Conservation (phyloP, 1,139 yeast genomes). For the Candida mesenterica region DNA sequence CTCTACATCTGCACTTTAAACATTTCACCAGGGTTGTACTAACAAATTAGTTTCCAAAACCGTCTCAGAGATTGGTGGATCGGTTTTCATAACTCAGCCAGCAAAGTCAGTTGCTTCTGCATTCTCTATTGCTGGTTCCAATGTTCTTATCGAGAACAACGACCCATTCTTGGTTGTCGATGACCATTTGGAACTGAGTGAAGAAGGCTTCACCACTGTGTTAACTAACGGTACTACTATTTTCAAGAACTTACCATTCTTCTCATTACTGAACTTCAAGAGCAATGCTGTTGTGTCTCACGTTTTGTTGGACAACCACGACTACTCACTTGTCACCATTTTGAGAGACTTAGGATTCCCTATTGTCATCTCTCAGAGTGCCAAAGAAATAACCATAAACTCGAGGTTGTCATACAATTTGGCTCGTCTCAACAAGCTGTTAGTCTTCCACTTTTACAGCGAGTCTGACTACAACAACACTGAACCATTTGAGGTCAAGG, state of each 20-base stretch:
- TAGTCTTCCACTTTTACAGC: conserved; percentile 70
- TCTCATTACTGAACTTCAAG: conserved; percentile 43
- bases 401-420: conserved; percentile 58
- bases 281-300: conserved; percentile 54
- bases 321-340: conserved; percentile 64
- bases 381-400: conserved; percentile 51
- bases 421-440: conserved; percentile 45
- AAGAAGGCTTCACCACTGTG: conserved; percentile 45
- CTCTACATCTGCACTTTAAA: neutral
- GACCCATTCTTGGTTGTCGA: conserved; percentile 54
- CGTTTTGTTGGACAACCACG: conserved; percentile 54
- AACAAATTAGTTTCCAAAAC: conserved; percentile 13
- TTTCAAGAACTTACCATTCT: conserved; percentile 52
- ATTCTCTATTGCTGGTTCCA: conserved; percentile 27
- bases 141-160: conserved; percentile 43
- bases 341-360: conserved; percentile 68
- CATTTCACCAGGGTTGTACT: neutral
- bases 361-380: conserved; percentile 61
- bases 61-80: conserved; percentile 24
- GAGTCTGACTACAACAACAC: conserved; percentile 22
- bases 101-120: conserved; percentile 44
- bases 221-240: conserved; percentile 54
- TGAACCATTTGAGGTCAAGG: conserved; percentile 16
- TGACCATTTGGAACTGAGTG: conserved; percentile 22
- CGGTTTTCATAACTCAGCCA: conserved; percentile 44